Evolutionary conservation across 2,329 filamentous ascomycete species (phyloP).

Genomic region (Fusarium sp.): DNA sequence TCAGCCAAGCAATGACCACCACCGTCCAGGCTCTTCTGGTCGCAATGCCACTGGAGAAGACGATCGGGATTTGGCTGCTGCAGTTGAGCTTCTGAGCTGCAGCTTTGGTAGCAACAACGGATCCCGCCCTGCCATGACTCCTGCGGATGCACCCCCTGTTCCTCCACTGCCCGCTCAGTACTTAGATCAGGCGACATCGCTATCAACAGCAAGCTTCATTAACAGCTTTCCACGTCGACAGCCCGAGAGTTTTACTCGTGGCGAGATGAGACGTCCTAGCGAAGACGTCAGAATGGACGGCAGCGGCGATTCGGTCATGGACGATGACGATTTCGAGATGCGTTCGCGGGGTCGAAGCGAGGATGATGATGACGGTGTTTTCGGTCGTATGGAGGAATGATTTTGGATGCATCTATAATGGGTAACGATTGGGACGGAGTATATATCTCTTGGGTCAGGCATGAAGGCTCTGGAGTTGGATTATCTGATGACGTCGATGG

Average conservation of each 20-base stretch:
- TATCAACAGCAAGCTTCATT: conserved; percentile 71
- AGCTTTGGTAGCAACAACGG: conserved; percentile 84
- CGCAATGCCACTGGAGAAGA: conserved; percentile 80
- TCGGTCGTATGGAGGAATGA: conserved; percentile 95
- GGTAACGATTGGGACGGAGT: conserved; percentile 41
- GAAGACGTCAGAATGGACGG: conserved; percentile 76
- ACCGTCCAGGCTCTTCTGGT: conserved; percentile 82
- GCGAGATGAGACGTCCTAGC: conserved; percentile 61
- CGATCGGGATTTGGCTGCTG: conserved; percentile 87
- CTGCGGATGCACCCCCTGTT: conserved; percentile 83
- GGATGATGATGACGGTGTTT: conserved; percentile 94
- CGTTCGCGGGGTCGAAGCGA: conserved; percentile 75
- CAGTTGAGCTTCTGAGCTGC: conserved; percentile 89
- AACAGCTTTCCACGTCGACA: conserved; percentile 70
- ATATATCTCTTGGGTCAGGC: conserved; percentile 47
- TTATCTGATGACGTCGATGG: conserved; percentile 50
- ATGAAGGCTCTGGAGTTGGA: conserved; percentile 49
- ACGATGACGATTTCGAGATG: conserved; percentile 74
- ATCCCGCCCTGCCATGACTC: conserved; percentile 71
- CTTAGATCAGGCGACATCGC: conserved; percentile 67
- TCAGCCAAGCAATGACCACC: conserved; percentile 78
- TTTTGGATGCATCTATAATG: conserved; percentile 42
- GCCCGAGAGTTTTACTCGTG: conserved; percentile 73
- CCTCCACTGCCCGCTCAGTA: conserved; percentile 87
- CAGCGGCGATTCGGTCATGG: conserved; percentile 70